phyloP scores from a whole-genome alignment of 495 filamentous ascomycete genomes.

The Hypomontagnella monticulosa region DNA sequence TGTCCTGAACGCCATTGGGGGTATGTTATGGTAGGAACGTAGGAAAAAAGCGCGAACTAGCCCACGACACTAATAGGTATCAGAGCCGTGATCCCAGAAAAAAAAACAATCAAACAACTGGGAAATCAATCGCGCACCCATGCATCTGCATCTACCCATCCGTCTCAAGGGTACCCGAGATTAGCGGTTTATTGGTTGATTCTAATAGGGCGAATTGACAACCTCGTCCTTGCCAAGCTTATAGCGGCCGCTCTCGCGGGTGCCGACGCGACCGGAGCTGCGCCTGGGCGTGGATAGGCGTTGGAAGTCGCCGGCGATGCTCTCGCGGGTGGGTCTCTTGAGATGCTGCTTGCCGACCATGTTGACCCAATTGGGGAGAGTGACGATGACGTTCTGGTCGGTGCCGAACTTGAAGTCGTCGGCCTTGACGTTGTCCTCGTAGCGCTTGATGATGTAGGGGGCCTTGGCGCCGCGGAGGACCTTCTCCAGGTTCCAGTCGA shows the following conservation, averaged over 20 bases:
- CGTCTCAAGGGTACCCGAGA: not conserved
- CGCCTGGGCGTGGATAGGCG: conserved; percentile 58
- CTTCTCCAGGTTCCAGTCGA: conserved; percentile 96
- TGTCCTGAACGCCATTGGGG: conserved; percentile 31
- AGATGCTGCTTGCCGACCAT: conserved; percentile 90
- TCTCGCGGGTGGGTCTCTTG: conserved; percentile 90
- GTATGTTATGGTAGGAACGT: conserved; percentile 38
- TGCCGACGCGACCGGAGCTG: conserved; percentile 58
- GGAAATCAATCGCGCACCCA: not conserved
- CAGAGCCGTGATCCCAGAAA: conserved; percentile 7
- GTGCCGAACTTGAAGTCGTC: conserved; percentile 98
- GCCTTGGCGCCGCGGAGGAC: conserved; percentile 79
- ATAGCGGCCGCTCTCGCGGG: conserved; percentile 59
- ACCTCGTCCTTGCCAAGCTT: conserved; percentile 78
- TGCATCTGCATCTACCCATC: not conserved
- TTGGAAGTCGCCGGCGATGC: conserved; percentile 71
- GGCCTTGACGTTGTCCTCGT: conserved; percentile 94
- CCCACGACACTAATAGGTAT: conserved; percentile 11
- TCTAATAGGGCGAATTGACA: conserved; percentile 84
- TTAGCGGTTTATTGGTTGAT: not conserved
- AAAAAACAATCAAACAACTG: conserved; percentile 11
- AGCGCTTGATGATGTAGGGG: conserved; percentile 95
- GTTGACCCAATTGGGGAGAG: conserved; percentile 95
- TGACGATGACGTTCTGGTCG: conserved; percentile 98
- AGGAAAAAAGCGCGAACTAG: conserved; percentile 25